Evolutionary conservation across 2,329 filamentous ascomycete species (phyloP), one percentile per base, ranked within the genome.

Genomic region (Xenoacremonium recifei): DNA sequence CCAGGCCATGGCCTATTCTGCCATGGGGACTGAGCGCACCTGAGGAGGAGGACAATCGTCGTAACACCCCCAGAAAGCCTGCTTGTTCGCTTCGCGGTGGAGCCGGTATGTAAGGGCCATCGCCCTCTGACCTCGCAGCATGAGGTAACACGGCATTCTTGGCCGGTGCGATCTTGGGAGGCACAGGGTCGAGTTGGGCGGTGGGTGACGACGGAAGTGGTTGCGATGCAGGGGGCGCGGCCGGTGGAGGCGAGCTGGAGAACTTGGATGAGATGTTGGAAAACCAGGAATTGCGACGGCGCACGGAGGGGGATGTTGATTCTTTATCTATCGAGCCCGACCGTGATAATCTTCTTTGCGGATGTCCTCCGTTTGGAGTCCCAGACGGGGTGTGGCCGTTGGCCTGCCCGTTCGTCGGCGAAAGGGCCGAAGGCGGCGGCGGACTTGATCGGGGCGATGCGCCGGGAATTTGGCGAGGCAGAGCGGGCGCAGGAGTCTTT

Each of bases 201-300:
- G 50, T 37, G 6, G 57, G 51, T 20, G 51, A 44, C 32, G 52
- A 50, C 38, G 32, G 32, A 7, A 62, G 63, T 17, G 59, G 58
- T 7, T 60, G 55, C 37, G 51, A 61, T 37, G 57, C 64, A 37
- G 50, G 42, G 20, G 60, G 47, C 15, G 64, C 40, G 21, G 64
- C 65, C 21, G 63, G 39, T 53, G 59, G 50, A n/a, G 56, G 62
- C 48, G 49, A 62, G 49, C 75, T 64, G 15, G 71, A 90, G 69
- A 97, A 96, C 63, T 95, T 96, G 52, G 89, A 92, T 50, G 89
- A 95, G 53, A 97, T 82, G 60, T 83, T 96, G 42, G 88, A 89
- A 59, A 97, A 91, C 93, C 93, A 99, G 12, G 91, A 96, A 48
- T 83, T 84, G 50, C 89, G 79, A 39, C 80, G 74, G 34, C 72